Evolutionary conservation across 2,329 filamentous ascomycete species (phyloP).

Genomic region (Aureobasidium uvarum): DNA sequence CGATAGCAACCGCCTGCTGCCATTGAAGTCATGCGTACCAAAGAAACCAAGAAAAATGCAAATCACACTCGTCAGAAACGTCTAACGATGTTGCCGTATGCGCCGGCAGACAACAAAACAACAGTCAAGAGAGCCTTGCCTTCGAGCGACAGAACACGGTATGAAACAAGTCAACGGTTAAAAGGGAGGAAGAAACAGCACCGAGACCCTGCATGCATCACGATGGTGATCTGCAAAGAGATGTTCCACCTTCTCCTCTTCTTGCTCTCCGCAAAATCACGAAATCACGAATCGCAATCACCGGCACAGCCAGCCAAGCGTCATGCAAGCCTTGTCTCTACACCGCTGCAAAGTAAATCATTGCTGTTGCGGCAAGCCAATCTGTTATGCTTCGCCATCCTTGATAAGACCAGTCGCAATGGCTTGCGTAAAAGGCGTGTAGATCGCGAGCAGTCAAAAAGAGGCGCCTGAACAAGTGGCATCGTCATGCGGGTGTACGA

Average conservation of each 20-base stretch:
- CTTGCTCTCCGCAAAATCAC: conserved; percentile 1
- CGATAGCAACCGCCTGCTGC: background rate
- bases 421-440: background rate
- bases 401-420: conserved; percentile 1
- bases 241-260: background rate
- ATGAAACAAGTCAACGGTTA: background rate
- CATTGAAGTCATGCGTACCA: conserved; percentile 18
- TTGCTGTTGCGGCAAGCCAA: background rate
- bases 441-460: background rate
- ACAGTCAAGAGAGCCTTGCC: background rate
- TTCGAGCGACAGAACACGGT: background rate
- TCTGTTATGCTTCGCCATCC: background rate
- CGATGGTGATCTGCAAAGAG: background rate
- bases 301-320: background rate
- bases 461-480: background rate
- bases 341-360: conserved; percentile 23
- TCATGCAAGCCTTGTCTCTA: background rate
- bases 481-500: conserved; percentile 6
- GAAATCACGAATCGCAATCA: background rate
- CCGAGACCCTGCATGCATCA: background rate
- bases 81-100: background rate
- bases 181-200: background rate
- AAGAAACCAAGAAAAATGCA: background rate
- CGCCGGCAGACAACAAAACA: background rate
- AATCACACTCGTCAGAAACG: conserved; percentile 5